Evolutionary conservation across 2,329 filamentous ascomycete genomes (phyloP).

Genomic region (Dissoconium aciculare): DNA sequence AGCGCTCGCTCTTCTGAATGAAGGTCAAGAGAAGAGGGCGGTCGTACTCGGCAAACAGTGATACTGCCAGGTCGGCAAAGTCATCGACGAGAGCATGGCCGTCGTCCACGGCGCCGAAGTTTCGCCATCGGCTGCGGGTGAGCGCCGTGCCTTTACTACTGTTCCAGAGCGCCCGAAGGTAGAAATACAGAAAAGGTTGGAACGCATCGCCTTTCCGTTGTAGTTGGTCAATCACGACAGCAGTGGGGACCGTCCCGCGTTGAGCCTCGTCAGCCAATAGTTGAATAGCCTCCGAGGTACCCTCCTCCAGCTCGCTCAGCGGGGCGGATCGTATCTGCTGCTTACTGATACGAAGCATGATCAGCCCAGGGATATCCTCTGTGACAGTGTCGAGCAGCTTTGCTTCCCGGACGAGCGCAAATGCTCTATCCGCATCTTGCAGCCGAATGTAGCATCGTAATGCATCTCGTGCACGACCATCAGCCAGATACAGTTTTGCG

Average conservation of each 20-base stretch:
- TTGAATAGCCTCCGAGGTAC: slow-evolving; percentile 68
- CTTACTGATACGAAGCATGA: slow-evolving; percentile 68
- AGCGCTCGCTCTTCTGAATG: slow-evolving; percentile 63
- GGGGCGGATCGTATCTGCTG: slow-evolving; percentile 52
- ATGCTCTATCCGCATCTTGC: slow-evolving; percentile 80
- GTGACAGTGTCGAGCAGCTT: slow-evolving; percentile 79
- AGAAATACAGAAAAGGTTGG: slow-evolving; percentile 75
- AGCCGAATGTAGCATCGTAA: slow-evolving; percentile 77
- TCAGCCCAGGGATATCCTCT: slow-evolving; percentile 80
- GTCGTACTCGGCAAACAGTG: slow-evolving; percentile 75
- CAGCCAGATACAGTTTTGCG: slow-evolving; percentile 69
- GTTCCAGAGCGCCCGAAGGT: slow-evolving; percentile 72
- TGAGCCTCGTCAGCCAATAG: slow-evolving; percentile 83
- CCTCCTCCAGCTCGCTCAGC: slow-evolving; percentile 56
- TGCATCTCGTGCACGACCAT: slow-evolving; percentile 68
- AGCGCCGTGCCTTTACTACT: neutral
- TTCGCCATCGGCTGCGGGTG: slow-evolving; percentile 37
- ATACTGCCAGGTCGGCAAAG: slow-evolving; percentile 74
- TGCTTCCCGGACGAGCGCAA: slow-evolving; percentile 71
- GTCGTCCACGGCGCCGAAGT: slow-evolving; percentile 30
- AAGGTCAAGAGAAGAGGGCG: slow-evolving; percentile 72
- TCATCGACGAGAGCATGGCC: slow-evolving; percentile 57
- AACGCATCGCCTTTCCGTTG: slow-evolving; percentile 43
- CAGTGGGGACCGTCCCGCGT: slow-evolving; percentile 67
- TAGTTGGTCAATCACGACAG: slow-evolving; percentile 65